Percentiles rank a stretch among this genome's conserved stretches.
phyloP scores from a whole-genome alignment of 345 rosid genomes.

The thale cress (Arabidopsis thaliana) region DNA sequence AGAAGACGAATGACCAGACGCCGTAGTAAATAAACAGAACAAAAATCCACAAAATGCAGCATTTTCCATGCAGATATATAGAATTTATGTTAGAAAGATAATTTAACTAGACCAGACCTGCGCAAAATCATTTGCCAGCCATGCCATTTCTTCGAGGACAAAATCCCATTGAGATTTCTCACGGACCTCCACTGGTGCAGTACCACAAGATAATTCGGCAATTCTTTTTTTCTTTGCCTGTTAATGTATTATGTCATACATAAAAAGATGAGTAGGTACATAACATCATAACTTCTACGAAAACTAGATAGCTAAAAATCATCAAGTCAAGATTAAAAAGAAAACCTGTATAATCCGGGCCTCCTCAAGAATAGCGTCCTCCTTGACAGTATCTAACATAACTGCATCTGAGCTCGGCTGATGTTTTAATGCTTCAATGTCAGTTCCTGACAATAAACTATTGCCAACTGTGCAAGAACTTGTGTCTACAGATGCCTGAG shows the following conservation, averaged over 20 bases:
- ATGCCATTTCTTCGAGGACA: constrained; percentile 98
- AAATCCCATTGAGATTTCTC: constrained; percentile 85
- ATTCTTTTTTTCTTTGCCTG: constrained; percentile 89
- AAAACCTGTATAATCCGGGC: constrained; percentile 80
- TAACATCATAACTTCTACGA: neutral
- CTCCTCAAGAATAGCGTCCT: constrained; percentile 89
- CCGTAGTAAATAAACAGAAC: constrained; percentile 4
- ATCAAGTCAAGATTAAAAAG: constrained; percentile 32
- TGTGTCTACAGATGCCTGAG: constrained; percentile 42
- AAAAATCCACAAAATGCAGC: constrained; percentile 24
- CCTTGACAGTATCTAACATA: constrained; percentile 60
- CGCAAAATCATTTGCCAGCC: constrained; percentile 98
- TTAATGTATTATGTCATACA: constrained; percentile 43
- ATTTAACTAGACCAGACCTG: constrained; percentile 67
- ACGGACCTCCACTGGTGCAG: constrained; percentile 52
- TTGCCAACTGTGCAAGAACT: constrained; percentile 49
- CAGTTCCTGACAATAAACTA: constrained; percentile 47
- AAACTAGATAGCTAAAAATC: constrained; percentile 33
- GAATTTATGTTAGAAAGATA: constrained; percentile 31
- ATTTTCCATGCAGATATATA: constrained; percentile 10
- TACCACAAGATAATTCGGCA: constrained; percentile 70
- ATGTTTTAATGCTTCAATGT: constrained; percentile 47
- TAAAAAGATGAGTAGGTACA: neutral
- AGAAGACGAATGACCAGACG: neutral
- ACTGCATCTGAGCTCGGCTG: constrained; percentile 51